Base-by-base conservation (phyloP, 179 eudicot genomes). In the Sideroxylon spinosum region DNA sequence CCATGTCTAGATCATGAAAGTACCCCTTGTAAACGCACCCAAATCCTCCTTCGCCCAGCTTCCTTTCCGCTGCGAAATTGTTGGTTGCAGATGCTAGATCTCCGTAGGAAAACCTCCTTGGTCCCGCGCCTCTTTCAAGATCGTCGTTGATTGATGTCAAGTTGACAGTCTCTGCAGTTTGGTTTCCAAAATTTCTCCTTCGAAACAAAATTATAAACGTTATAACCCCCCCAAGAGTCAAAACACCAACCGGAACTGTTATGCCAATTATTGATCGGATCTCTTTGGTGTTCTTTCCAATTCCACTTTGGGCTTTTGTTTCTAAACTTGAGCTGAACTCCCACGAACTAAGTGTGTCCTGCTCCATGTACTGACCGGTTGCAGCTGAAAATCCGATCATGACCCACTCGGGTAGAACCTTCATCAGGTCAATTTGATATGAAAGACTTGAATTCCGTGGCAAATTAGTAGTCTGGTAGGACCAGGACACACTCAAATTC, bases 11-110 rank as follows among this genome's bases (percentile, higher is more conserved):
- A 20, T 82, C 84, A 12, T 62, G 78, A 4, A 89, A 78, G 59
- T 81, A 79, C 6, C 92, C 90, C 52, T 68, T 77, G 78, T 84
- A 89, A 37, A 89, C 89, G 8, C 76, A 76, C 9, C 92, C 90
- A 65, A 86, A 89, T 11, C 90, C 92, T 44, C 92, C 90, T 73
- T 84, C 85, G 0, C 92, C 92, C 28, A 87, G 55, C 82, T 88
- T 88, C 9, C 84, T 71, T 4, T 83, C 81, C 46, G 56, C 75
- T 0, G 86, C 76, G 73, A 87, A 89, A 50, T 84, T 78, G 53
- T 82, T 79, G 1, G 89, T 86, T 25, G 88, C 85, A 10, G 69
- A n/a, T 67, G 57, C 81, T 9, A 86, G 84, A 77, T 86, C 85
- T 7, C 17, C 0, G 68, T 85, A 86, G 0, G 88, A 79, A 73